phyloP scores from a whole-genome alignment of 805 yeast species.

The Yarrowia bubula region DNA sequence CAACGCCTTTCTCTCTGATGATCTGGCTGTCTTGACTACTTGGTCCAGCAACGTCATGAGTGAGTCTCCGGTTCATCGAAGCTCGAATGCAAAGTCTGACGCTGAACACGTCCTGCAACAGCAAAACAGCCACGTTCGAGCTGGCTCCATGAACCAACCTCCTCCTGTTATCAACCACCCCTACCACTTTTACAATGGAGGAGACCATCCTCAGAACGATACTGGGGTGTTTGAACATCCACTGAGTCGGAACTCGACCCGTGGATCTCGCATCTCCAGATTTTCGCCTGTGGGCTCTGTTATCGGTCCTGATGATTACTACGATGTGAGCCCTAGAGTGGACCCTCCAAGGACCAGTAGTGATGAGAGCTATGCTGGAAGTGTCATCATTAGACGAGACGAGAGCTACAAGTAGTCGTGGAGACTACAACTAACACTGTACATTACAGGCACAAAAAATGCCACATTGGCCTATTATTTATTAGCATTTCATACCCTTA shows the following conservation, averaged over 20 bases:
- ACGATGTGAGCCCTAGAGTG: background rate
- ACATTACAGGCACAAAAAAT: background rate
- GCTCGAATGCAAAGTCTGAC: constrained; percentile 8
- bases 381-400: constrained; percentile 16
- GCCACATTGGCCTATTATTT: background rate
- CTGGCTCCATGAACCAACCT: constrained; percentile 4
- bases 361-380: constrained; percentile 23
- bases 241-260: background rate
- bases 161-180: constrained; percentile 4
- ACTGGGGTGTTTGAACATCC: constrained; percentile 15
- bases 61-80: constrained; percentile 15
- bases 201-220: constrained; percentile 11
- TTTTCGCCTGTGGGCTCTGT: constrained; percentile 17
- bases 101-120: constrained; percentile 8
- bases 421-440: background rate
- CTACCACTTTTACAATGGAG: constrained; percentile 9
- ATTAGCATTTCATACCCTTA: constrained; percentile 2
- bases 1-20: constrained; percentile 8
- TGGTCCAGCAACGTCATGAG: constrained; percentile 21
- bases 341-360: background rate
- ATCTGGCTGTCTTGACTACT: constrained; percentile 2
- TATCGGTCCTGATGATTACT: constrained; percentile 11
- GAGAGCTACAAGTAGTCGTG: background rate
- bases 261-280: background rate
- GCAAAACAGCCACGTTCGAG: constrained; percentile 4